Conservation (phyloP, 768 basidiomycete species). For the Lactifluus volemus region DNA sequence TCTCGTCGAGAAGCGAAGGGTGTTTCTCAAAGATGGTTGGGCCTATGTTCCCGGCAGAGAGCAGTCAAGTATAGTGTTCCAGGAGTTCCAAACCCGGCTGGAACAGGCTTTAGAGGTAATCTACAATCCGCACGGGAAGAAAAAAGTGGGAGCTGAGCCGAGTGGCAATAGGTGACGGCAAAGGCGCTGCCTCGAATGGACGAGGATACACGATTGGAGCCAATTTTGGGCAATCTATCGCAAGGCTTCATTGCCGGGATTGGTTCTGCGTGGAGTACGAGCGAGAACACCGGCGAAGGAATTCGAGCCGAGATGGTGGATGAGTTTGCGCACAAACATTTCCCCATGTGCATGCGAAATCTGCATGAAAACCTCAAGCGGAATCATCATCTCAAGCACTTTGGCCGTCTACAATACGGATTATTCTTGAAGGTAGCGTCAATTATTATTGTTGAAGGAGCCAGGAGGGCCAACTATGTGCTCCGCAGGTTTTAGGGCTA, state of each 20-base stretch:
- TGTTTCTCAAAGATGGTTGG: slow-evolving; percentile 70
- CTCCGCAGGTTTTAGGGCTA: slow-evolving; percentile 72
- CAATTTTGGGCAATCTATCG: slow-evolving; percentile 85
- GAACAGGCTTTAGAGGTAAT: slow-evolving; percentile 68
- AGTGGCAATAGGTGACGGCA: slow-evolving; percentile 56
- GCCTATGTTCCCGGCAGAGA: slow-evolving; percentile 81
- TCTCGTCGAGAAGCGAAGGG: slow-evolving; percentile 72
- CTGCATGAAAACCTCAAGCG: slow-evolving; percentile 70
- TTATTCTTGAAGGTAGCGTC: slow-evolving; percentile 85
- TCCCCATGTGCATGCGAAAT: slow-evolving; percentile 92
- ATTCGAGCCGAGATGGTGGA: slow-evolving; percentile 95
- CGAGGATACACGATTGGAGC: slow-evolving; percentile 86
- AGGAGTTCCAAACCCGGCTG: slow-evolving; percentile 72
- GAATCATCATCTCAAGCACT: slow-evolving; percentile 87
- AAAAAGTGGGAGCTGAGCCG: not conserved
- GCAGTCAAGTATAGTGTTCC: slow-evolving; percentile 77
- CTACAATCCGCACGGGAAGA: not conserved
- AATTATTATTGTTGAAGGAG: not conserved
- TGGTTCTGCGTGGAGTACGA: slow-evolving; percentile 67
- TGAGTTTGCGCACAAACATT: slow-evolving; percentile 76
- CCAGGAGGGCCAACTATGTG: not conserved
- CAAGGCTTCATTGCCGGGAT: slow-evolving; percentile 91
- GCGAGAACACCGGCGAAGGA: slow-evolving; percentile 45
- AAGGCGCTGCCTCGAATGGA: slow-evolving; percentile 84
- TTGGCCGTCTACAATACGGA: slow-evolving; percentile 83